Base-by-base conservation (phyloP, 2,329 filamentous ascomycete genomes). In the Xylaria sp. region DNA sequence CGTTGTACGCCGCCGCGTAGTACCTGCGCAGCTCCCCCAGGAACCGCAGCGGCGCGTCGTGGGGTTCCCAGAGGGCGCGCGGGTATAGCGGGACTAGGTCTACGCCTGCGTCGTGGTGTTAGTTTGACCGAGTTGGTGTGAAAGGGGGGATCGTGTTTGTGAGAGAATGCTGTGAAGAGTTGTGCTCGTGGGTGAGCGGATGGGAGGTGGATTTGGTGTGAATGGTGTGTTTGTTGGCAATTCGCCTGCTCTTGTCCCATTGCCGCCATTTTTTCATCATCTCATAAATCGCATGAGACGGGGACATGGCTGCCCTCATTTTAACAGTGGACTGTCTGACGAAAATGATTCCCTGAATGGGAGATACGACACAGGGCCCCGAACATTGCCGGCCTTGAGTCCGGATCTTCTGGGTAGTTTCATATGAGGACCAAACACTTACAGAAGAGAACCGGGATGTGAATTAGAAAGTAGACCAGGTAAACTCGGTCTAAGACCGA, bases 61-160 rank as follows among this genome's bases (percentile, higher is more conserved):
- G 72, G 0, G 78, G 63, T 3, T 77, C 72, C 75, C 81, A 85
- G 44, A 87, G 79, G 55, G 75, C 77, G 2, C 72, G 66, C 0
- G 86, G 86, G 74, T 87, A 87, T 69, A 86, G 80, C 36, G 81
- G 79, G 39, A 86, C 81, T 58, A 85, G 81, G 71, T 88, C 86
- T 55, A 87, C 80, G 69, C 81, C 86, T 88, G 60, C 5, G 5
- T 31, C 9, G 44, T 39, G 29, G 36, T 42, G 50, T 53, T 11
- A 36, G n/a, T 22, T 11, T n/a, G n/a, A n/a, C n/a, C n/a, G n/a
- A n/a, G n/a, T n/a, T n/a, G n/a, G n/a, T n/a, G n/a, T n/a, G n/a
- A n/a, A n/a, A n/a, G n/a, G 39, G 10, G 36, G n/a, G 20, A 25
- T 15, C 11, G 22, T 13, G 27, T 7, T 22, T 45, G 36, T 27